Conservation (phyloP, 805 yeast genomes). For the Myxozyma vanderwaltii region DNA sequence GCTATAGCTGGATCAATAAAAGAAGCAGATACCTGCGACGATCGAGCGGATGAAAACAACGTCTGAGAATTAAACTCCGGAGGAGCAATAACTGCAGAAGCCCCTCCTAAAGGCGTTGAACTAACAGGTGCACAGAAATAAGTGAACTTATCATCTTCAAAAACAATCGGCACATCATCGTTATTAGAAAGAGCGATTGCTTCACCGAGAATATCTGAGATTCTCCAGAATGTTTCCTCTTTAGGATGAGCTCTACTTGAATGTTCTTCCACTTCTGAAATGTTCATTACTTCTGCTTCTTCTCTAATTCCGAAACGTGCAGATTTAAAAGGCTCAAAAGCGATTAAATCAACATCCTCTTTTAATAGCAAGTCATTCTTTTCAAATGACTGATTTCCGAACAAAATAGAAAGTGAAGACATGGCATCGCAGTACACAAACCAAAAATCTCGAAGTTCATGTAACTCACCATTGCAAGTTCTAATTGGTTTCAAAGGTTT, state of each 20-base stretch:
- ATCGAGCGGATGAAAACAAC: background rate
- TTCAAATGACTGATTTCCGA: conserved; percentile 7
- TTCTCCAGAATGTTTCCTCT: conserved; percentile 19
- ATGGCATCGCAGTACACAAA: conserved; percentile 13
- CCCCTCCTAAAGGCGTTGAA: conserved; percentile 3
- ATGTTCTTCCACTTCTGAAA: conserved; percentile 14
- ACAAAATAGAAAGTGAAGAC: conserved; percentile 8
- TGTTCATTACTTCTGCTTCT: conserved; percentile 6
- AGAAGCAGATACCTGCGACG: background rate
- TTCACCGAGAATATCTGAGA: conserved; percentile 23
- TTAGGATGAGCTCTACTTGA: conserved; percentile 24
- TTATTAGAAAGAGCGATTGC: conserved; percentile 13
- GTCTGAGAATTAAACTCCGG: conserved; percentile 16
- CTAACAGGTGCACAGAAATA: conserved; percentile 9
- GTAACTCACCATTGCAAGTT: background rate
- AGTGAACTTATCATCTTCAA: conserved; percentile 10
- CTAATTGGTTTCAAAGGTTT: background rate
- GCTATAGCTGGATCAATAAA: background rate
- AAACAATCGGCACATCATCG: conserved; percentile 21
- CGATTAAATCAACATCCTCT: conserved; percentile 31
- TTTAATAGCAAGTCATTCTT: conserved; percentile 20
- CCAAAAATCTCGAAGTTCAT: conserved; percentile 12
- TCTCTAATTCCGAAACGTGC: conserved; percentile 20
- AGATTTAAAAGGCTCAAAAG: conserved; percentile 18
- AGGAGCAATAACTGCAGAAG: background rate